Evolutionary conservation across 208 protist species (phyloP).

Genomic region (Trypanosoma cruzi): DNA sequence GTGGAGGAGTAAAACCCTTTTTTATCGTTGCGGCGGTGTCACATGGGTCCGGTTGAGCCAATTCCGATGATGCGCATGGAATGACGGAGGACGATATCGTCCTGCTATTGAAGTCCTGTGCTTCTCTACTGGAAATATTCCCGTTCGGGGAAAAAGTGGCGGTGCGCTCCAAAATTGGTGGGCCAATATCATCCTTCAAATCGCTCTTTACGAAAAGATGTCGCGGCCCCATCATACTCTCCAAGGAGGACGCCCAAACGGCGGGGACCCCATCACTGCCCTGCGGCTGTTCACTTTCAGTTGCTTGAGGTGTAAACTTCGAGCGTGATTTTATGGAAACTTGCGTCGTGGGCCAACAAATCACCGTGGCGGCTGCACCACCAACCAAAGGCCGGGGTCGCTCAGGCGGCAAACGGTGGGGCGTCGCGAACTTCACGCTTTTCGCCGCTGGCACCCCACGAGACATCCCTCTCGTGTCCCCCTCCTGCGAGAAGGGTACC

Average conservation of each 20-base stretch:
- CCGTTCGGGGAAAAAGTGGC: background rate
- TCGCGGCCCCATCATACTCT: background rate
- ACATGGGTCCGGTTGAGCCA: background rate
- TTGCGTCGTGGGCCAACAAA: background rate
- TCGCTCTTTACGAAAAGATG: background rate
- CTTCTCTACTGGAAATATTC: background rate
- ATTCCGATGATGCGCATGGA: background rate
- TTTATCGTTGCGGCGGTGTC: background rate
- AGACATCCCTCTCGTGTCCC: background rate
- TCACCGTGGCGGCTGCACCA: background rate
- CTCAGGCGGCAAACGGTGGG: no score
- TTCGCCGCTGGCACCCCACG: background rate
- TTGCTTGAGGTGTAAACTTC: background rate
- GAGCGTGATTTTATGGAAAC: background rate
- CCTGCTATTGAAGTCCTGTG: background rate
- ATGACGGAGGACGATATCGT: background rate
- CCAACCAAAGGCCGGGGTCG: background rate
- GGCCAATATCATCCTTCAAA: background rate
- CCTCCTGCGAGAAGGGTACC: background rate
- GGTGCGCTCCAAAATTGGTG: background rate
- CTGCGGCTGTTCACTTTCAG: background rate
- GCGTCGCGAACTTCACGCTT: no score
- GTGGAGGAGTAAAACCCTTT: background rate
- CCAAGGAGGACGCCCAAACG: background rate
- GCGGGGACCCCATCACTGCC: background rate